These are phyloP conservation scores for Earliella scabrosa DNA, from an alignment of 1,284 basidiomycete species.

Conservation along the genomic window DNA sequence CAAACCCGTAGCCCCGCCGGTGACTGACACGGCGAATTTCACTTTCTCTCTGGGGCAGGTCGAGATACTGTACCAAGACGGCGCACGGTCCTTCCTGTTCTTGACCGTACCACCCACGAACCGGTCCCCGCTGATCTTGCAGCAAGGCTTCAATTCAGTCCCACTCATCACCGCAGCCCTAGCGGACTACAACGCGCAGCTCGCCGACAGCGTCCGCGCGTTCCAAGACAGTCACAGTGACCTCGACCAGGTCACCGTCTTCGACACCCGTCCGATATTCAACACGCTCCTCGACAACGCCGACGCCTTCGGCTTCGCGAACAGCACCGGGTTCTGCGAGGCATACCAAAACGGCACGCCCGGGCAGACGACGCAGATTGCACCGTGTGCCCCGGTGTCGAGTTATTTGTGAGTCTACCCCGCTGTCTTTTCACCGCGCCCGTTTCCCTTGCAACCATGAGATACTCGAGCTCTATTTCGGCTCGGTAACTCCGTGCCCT, in stretches of 20 bases:
- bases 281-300: conserved; percentile 59
- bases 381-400: conserved; percentile 62
- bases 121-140: conserved; percentile 57
- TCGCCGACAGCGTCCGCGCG: conserved; percentile 40
- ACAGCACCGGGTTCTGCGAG: conserved; percentile 60
- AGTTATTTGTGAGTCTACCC: conserved; percentile 62
- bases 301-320: conserved; percentile 56
- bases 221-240: conserved; percentile 49
- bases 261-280: conserved; percentile 63
- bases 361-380: conserved; percentile 50
- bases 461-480: background rate
- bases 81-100: conserved; percentile 68
- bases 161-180: conserved; percentile 45
- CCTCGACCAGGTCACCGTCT: conserved; percentile 49
- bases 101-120: conserved; percentile 69
- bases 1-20: background rate
- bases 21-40: conserved; percentile 5
- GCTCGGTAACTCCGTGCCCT: background rate
- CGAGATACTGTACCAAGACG: conserved; percentile 54
- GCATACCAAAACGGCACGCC: conserved; percentile 64
- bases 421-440: background rate
- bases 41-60: conserved; percentile 39
- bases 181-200: conserved; percentile 55
- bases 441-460: background rate
- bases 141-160: conserved; percentile 48